phyloP scores from a whole-genome alignment of 345 rosid genomes.

The Ricinus communis region DNA sequence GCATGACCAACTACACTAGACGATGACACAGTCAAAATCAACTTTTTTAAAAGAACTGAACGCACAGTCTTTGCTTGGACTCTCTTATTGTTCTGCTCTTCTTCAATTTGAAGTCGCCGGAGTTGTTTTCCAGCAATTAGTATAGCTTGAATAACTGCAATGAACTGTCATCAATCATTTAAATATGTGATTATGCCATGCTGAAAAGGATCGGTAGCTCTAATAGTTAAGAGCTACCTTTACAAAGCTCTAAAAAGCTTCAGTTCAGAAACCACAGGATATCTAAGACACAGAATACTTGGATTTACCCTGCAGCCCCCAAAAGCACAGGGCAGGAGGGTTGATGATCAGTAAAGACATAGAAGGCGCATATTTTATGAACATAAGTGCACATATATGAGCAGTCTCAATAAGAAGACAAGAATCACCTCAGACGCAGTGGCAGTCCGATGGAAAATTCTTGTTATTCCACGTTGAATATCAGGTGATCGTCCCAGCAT shows the following conservation, averaged over 20 bases:
- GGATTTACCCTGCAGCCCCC: not conserved
- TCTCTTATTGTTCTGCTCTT: slow-evolving; percentile 33
- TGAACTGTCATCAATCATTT: slow-evolving; percentile 60
- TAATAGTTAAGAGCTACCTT: too few species aligned
- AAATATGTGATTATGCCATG: slow-evolving; percentile 9
- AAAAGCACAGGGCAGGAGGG: not conserved
- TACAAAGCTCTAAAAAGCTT: not conserved
- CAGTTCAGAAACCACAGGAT: not conserved
- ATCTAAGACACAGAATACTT: not conserved
- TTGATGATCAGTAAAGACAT: not conserved
- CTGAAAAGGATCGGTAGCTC: slow-evolving; percentile 3
- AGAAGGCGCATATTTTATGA: not conserved
- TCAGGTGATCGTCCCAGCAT: slow-evolving; percentile 73
- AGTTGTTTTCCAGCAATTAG: slow-evolving; percentile 74
- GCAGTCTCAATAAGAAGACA: slow-evolving; percentile 13
- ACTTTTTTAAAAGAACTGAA: slow-evolving; percentile 60
- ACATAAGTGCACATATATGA: not conserved
- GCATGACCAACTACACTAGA: slow-evolving; percentile 58
- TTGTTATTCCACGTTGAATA: slow-evolving; percentile 93
- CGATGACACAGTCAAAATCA: slow-evolving; percentile 71
- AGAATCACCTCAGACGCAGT: slow-evolving; percentile 74
- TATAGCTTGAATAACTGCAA: slow-evolving; percentile 81
- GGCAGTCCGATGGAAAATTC: slow-evolving; percentile 91
- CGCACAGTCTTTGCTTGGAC: slow-evolving; percentile 29
- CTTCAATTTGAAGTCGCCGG: slow-evolving; percentile 53